Conservation (phyloP, 805 yeast genomes). For the Saccharomycopsis malanga region DNA sequence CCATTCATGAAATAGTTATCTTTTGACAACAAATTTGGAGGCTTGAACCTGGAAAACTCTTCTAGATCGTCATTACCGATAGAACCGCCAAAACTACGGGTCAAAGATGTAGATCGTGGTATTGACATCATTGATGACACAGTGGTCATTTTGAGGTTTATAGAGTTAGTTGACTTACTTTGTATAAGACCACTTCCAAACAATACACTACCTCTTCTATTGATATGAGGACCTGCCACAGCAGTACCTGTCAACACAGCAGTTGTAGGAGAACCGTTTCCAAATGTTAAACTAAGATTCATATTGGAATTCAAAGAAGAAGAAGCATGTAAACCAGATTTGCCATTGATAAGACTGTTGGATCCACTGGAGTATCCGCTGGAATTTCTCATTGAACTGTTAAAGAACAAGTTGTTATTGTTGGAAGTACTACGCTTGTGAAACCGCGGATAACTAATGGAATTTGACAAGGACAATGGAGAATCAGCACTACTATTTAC, state of each 20-base stretch:
- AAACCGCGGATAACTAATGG: conserved; percentile 10
- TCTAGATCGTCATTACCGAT: conserved; percentile 1
- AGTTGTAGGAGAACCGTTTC: conserved; percentile 11
- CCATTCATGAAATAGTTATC: conserved; percentile 14
- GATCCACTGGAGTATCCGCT: conserved; percentile 10
- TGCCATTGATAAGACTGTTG: conserved; percentile 11
- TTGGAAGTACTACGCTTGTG: not conserved
- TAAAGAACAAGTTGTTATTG: not conserved
- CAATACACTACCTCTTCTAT: conserved; percentile 7
- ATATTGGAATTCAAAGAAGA: conserved; percentile 14
- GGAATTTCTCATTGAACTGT: conserved; percentile 3
- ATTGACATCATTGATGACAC: conserved; percentile 16
- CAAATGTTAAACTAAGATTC: conserved; percentile 15
- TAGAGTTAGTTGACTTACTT: conserved; percentile 18
- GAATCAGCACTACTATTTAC: conserved; percentile 6
- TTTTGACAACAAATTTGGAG: conserved; percentile 18
- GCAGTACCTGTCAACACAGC: conserved; percentile 14
- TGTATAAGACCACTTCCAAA: conserved; percentile 20
- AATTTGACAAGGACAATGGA: conserved; percentile 14
- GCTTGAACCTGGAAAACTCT: not conserved
- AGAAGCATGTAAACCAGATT: conserved; percentile 11
- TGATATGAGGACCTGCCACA: conserved; percentile 5
- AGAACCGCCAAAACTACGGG: conserved; percentile 5
- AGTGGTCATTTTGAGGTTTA: conserved; percentile 13
- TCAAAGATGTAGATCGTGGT: conserved; percentile 14